Base-by-base conservation (phyloP, 1,284 basidiomycete species). In the Microbotryum saponariae region DNA sequence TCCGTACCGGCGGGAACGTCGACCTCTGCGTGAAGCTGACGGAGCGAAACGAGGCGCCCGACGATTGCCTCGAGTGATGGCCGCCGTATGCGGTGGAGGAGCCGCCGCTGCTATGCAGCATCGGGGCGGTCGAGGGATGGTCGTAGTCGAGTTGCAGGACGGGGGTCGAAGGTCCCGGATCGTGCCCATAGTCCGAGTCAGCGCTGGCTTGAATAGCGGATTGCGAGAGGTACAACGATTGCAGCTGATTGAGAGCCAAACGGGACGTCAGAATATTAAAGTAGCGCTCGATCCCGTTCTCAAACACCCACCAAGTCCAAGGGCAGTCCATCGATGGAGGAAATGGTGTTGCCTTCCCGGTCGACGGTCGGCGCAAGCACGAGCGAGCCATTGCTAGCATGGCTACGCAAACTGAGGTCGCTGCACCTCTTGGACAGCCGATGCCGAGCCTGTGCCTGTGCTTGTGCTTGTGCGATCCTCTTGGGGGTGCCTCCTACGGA, bases 21-120 rank as follows among this genome's bases (percentile, higher is more conserved):
- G 87, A 85, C 58, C 93, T 82, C 29, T 90, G 93, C 53, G 89
- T 91, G 77, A 91, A 94, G 50, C 91, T 89, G 73, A 96, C 90
- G 47, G 56, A 27, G 21, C 50, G 16, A 3, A 64, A 64, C 66
- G 62, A 60, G 12, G n/a, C 8, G n/a, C 48, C 51, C 20, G 56
- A 57, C 3, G 47, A 49, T n/a, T 58, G 61, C 4, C 51, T 42
- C 23, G 48, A 54, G 47, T 23, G 48, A 25, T n/a, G 45, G 46
- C 6, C 4, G 27, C 33, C 42, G 53, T 45, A 45, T 16, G 21
- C 49, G 58, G 52, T 44, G 46, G 31, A 12, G 27, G 49, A 31
- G 20, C 16, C 37, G 14, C 46, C 20, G 47, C 33, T 18, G 33
- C 18, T 31, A 16, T 25, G 29, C 12, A n/a, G 50, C 33, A 21